These are phyloP conservation scores for Begonia masoniana DNA, from an alignment of 306 rosid genomes.

Conservation along the genomic window DNA sequence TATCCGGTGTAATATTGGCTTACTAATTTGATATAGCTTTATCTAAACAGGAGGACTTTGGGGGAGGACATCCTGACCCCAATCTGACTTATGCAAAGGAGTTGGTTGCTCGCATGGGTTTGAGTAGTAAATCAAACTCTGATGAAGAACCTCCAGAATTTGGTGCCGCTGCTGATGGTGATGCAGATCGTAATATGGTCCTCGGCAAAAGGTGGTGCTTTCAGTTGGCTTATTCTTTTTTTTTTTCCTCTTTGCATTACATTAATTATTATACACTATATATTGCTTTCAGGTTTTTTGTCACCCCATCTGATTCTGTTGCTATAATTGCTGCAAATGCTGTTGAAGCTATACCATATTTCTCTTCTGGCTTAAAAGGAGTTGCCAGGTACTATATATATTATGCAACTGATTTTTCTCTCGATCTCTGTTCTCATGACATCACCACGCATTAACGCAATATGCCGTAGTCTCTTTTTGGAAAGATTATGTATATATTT, in stretches of 20 bases:
- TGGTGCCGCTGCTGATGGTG: slow-evolving; percentile 99
- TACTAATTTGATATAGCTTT: background rate
- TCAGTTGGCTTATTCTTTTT: background rate
- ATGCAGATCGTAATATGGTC: slow-evolving; percentile 98
- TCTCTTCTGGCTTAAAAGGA: slow-evolving; percentile 86
- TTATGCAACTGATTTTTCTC: background rate
- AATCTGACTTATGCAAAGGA: slow-evolving; percentile 97
- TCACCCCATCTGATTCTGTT: slow-evolving; percentile 97
- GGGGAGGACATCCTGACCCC: slow-evolving; percentile 99
- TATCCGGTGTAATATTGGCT: background rate
- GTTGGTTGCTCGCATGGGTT: slow-evolving; percentile 86
- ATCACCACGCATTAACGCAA: too few species aligned
- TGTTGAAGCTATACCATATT: slow-evolving; percentile 91
- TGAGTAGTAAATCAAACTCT: slow-evolving; percentile 52
- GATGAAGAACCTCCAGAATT: slow-evolving; percentile 84
- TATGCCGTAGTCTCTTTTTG: too few species aligned
- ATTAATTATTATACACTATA: background rate
- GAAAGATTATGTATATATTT: too few species aligned
- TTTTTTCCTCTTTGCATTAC: background rate
- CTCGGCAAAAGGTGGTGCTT: slow-evolving; percentile 79
- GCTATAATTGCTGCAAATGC: slow-evolving; percentile 99
- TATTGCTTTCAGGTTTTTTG: slow-evolving; percentile 60
- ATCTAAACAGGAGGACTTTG: slow-evolving; percentile 85
- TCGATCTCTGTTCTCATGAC: background rate
- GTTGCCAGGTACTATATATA: slow-evolving; percentile 72